A percentile compares a stretch with the other conserved stretches of the same genome.
phyloP scores from a whole-genome alignment of 78 protist genomes.

The Tieghemostelium lacteum region DNA sequence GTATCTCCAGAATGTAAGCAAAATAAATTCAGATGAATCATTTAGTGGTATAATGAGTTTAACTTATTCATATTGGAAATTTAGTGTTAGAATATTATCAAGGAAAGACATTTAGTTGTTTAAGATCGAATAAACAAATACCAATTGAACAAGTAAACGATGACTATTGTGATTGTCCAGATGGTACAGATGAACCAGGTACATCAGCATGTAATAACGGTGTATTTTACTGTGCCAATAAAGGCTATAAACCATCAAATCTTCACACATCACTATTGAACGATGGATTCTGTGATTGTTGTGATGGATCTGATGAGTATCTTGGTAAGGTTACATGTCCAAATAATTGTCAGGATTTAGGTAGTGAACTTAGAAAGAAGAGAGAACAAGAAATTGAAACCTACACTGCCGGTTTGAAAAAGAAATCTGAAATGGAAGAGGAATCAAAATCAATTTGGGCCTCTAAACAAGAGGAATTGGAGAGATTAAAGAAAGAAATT shows the following conservation, averaged over 20 bases:
- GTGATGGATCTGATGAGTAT: constrained; percentile 86
- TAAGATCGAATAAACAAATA: constrained; percentile 19
- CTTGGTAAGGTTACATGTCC: constrained; percentile 14
- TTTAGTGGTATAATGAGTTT: not conserved
- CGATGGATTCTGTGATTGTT: constrained; percentile 92
- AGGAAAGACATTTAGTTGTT: constrained; percentile 35
- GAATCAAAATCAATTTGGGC: constrained; percentile 9
- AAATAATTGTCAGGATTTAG: constrained; percentile 46
- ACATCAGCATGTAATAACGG: constrained; percentile 78
- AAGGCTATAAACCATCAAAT: constrained; percentile 28
- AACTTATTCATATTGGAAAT: not conserved
- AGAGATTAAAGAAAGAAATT: constrained; percentile 27
- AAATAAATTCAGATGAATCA: not conserved
- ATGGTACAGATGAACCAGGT: constrained; percentile 94
- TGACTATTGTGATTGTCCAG: constrained; percentile 93
- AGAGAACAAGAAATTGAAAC: constrained; percentile 4
- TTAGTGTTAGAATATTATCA: constrained; percentile 43
- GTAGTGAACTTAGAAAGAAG: constrained; percentile 19
- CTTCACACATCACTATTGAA: constrained; percentile 81
- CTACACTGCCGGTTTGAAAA: constrained; percentile 33
- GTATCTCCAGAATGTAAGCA: constrained; percentile 27
- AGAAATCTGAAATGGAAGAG: constrained; percentile 37
- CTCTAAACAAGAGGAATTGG: not conserved
- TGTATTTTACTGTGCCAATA: constrained; percentile 82
- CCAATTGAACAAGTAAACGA: constrained; percentile 85